phyloP scores from a whole-genome alignment of 2,329 filamentous ascomycete genomes.

The Chaetomium olivaceum region DNA sequence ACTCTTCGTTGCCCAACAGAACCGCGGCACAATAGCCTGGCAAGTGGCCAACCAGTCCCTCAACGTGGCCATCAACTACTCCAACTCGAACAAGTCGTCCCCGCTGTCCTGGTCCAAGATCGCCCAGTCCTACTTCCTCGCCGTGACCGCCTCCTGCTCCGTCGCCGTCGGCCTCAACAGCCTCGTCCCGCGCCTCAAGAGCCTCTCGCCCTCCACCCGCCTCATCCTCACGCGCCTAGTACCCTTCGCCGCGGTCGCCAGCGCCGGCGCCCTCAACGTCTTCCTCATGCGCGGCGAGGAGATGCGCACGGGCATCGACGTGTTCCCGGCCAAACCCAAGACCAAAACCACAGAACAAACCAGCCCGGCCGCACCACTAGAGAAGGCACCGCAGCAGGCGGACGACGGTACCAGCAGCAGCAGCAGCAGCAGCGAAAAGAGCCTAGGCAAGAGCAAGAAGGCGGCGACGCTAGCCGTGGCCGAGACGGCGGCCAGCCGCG shows the following conservation, averaged over 20 bases:
- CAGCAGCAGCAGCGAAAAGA: constrained; percentile 36
- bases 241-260: constrained; percentile 92
- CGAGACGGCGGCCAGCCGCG: constrained; percentile 88
- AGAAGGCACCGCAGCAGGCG: not conserved
- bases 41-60: constrained; percentile 96
- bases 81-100: constrained; percentile 97
- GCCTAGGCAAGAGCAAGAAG: constrained; percentile 82
- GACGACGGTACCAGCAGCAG: not conserved
- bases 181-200: constrained; percentile 79
- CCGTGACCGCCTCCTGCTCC: constrained; percentile 88
- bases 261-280: constrained; percentile 88
- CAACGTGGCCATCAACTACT: constrained; percentile 96
- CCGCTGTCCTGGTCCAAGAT: constrained; percentile 80
- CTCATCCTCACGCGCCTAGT: constrained; percentile 82
- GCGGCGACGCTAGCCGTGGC: constrained; percentile 87
- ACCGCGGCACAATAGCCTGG: constrained; percentile 82
- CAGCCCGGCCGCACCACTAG: not conserved
- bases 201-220: constrained; percentile 71
- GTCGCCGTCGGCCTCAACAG: constrained; percentile 92
- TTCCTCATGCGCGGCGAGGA: constrained; percentile 98
- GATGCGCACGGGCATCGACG: constrained; percentile 88
- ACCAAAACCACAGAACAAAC: constrained; percentile 49
- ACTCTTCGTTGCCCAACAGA: constrained; percentile 50
- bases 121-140: constrained; percentile 85
- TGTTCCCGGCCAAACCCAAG: constrained; percentile 72